Conservation (phyloP, 2,329 filamentous ascomycete species). For the Alternaria hordeiaustralica region DNA sequence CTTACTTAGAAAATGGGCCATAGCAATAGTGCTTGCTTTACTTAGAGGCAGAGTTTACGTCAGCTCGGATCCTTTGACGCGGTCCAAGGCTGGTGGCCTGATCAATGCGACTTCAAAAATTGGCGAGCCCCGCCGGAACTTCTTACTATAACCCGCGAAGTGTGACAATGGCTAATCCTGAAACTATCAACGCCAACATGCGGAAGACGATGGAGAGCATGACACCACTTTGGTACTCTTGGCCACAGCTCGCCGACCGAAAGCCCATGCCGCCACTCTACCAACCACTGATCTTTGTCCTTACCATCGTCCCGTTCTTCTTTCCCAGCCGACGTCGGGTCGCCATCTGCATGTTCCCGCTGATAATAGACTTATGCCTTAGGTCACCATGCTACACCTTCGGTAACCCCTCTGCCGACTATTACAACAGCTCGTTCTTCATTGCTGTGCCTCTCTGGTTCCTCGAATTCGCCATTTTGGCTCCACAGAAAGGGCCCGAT, state of each 20-base stretch:
- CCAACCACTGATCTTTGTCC: not conserved
- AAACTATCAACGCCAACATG: not conserved
- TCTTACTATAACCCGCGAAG: not conserved
- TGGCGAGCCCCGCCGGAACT: not conserved
- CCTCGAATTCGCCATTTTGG: conserved; percentile 8
- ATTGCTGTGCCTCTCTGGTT: conserved; percentile 10
- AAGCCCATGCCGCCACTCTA: not conserved
- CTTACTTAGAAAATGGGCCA: not conserved
- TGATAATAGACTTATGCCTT: not conserved
- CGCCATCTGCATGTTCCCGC: not conserved
- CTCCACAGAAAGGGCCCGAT: not conserved
- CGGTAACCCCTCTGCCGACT: conserved; percentile 5
- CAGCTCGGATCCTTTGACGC: not conserved
- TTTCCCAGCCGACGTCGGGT: not conserved
- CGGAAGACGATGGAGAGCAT: not conserved
- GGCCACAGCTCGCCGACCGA: not conserved
- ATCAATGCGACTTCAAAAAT: not conserved
- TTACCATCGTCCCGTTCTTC: not conserved
- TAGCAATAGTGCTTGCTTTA: not conserved
- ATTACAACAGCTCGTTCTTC: conserved; percentile 9
- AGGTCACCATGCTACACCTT: conserved; percentile 7
- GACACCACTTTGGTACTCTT: not conserved
- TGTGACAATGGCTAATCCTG: not conserved
- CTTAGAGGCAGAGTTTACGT: not conserved
- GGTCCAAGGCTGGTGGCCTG: not conserved